phyloP scores from a whole-genome alignment of 306 rosid species.

The Pachyrhizus erosus region DNA sequence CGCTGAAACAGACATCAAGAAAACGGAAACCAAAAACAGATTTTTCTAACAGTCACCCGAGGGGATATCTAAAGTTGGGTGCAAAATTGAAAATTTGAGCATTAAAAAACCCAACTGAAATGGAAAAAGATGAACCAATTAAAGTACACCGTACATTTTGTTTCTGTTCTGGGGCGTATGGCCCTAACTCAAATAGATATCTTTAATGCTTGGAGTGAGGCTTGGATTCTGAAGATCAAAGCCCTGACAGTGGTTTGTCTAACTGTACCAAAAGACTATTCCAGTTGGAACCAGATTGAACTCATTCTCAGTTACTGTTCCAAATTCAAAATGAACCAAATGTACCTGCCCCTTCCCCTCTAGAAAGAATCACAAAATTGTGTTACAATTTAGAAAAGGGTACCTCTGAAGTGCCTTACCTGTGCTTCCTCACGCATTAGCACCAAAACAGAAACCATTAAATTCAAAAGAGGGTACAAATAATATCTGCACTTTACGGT shows the following conservation, averaged over 20 bases:
- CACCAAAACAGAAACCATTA: conserved; percentile 30
- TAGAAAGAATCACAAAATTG: conserved; percentile 15
- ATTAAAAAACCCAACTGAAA: not conserved
- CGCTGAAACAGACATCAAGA: conserved; percentile 10
- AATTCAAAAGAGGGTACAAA: conserved; percentile 11
- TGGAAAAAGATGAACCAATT: not conserved
- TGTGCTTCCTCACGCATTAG: not conserved
- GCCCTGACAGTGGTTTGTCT: not conserved
- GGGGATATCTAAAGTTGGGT: not conserved
- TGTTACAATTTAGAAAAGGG: not conserved
- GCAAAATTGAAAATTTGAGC: not conserved
- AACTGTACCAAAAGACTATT: not conserved
- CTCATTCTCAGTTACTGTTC: not conserved
- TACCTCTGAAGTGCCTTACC: conserved; percentile 17
- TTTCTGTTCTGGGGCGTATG: not conserved
- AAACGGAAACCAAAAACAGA: conserved; percentile 5
- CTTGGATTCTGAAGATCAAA: conserved; percentile 21
- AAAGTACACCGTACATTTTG: not conserved
- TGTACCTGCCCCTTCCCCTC: not conserved
- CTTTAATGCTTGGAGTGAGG: conserved; percentile 17
- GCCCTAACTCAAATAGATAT: conserved; percentile 2
- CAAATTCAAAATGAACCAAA: not conserved
- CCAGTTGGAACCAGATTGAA: not conserved
- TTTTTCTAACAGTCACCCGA: not conserved
- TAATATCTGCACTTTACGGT: not conserved